These are phyloP conservation scores for Exophiala calicioides DNA, from an alignment of 2,329 filamentous ascomycete species.

Conservation along the genomic window DNA sequence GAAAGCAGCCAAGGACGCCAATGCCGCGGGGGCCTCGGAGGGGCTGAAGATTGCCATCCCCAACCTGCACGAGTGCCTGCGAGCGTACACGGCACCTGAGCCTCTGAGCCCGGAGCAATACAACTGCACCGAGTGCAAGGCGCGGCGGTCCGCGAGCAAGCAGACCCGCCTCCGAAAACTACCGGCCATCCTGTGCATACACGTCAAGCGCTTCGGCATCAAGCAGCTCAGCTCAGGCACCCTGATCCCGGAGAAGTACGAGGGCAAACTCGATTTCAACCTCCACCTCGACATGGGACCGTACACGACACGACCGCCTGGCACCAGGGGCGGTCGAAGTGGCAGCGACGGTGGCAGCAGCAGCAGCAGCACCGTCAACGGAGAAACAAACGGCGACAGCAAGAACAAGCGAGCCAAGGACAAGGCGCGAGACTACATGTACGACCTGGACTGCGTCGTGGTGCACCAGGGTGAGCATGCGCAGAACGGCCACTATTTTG, in stretches of 20 bases:
- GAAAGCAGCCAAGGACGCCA: slow-evolving; percentile 25
- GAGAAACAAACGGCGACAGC: slow-evolving; percentile 29
- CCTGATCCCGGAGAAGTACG: slow-evolving; percentile 67
- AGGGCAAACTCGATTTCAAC: slow-evolving; percentile 82
- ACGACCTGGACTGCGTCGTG: slow-evolving; percentile 85
- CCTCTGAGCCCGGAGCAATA: slow-evolving; percentile 70
- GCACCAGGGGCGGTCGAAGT: background rate
- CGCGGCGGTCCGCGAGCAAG: slow-evolving; percentile 72
- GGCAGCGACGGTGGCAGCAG: background rate
- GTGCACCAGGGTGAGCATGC: slow-evolving; percentile 76
- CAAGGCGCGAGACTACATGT: slow-evolving; percentile 58
- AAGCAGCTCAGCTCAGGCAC: slow-evolving; percentile 22
- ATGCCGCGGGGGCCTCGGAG: slow-evolving; percentile 12
- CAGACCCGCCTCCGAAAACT: slow-evolving; percentile 81
- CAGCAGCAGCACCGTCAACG: slow-evolving; percentile 2
- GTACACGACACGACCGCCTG: slow-evolving; percentile 72
- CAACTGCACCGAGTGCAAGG: slow-evolving; percentile 77
- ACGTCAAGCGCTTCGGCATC: slow-evolving; percentile 65
- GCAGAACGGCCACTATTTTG: slow-evolving; percentile 87
- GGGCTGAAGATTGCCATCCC: slow-evolving; percentile 47
- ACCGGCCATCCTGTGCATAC: slow-evolving; percentile 86
- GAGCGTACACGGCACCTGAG: slow-evolving; percentile 84
- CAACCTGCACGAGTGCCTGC: slow-evolving; percentile 72
- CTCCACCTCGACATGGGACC: slow-evolving; percentile 85
- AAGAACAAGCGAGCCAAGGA: slow-evolving; percentile 8